Evolutionary conservation across 768 basidiomycete genomes (phyloP).

Genomic region (Suillus sp.): DNA sequence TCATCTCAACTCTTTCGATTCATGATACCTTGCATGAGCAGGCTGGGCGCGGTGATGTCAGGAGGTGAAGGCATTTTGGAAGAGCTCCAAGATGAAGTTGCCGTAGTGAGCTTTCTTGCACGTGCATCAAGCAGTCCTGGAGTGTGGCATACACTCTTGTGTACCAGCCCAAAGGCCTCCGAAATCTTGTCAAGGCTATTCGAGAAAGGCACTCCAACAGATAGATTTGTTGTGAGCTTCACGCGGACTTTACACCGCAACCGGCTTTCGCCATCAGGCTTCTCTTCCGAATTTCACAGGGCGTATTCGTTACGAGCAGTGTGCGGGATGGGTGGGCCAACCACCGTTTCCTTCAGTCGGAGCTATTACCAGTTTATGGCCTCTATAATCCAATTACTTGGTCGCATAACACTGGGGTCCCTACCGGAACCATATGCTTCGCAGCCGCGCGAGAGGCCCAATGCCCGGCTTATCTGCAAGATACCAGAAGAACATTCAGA

Average conservation of each 20-base stretch:
- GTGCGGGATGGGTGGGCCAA: background rate
- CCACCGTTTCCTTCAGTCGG: background rate
- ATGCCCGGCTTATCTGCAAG: slow-evolving; percentile 6
- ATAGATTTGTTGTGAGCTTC: slow-evolving; percentile 26
- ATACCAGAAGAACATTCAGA: slow-evolving; percentile 12
- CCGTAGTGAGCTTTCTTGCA: slow-evolving; percentile 2
- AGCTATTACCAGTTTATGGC: background rate
- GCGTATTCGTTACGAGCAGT: background rate
- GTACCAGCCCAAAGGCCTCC: background rate
- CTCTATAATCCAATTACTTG: background rate
- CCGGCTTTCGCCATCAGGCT: slow-evolving; percentile 8
- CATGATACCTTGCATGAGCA: slow-evolving; percentile 28
- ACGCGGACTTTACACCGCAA: slow-evolving; percentile 31
- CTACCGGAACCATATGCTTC: slow-evolving; percentile 5
- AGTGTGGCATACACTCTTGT: slow-evolving; percentile 1
- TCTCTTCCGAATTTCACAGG: background rate
- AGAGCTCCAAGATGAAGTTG: slow-evolving; percentile 4
- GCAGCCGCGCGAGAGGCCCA: slow-evolving; percentile 9
- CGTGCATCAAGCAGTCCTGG: background rate
- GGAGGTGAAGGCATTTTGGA: background rate
- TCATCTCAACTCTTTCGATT: slow-evolving; percentile 21
- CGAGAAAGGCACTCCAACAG: background rate
- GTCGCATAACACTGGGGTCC: slow-evolving; percentile 1
- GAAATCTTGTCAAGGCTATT: background rate
- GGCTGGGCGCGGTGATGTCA: background rate